These are phyloP conservation scores for Talaromyces trachyspermus DNA, from an alignment of 495 filamentous ascomycete genomes.

Conservation along the genomic window DNA sequence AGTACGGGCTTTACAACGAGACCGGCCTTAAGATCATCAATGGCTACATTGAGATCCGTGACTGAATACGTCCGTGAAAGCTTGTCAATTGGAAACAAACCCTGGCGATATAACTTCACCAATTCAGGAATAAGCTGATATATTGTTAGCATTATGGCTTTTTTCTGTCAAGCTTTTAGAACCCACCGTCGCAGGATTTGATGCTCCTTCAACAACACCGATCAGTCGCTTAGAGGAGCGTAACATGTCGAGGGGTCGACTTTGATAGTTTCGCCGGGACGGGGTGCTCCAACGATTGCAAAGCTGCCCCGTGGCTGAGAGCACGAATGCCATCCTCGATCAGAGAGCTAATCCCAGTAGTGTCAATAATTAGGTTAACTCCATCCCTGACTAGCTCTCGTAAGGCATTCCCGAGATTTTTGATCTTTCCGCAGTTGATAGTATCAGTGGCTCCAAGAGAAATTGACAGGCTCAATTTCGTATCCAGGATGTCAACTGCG, in stretches of 20 bases:
- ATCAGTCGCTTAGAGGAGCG: constrained; percentile 18
- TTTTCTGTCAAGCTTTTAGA: not conserved
- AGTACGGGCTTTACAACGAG: not conserved
- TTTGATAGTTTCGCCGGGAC: constrained; percentile 21
- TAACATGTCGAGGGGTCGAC: constrained; percentile 22
- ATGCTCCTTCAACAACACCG: constrained; percentile 24
- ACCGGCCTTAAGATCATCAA: not conserved
- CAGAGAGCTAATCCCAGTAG: constrained; percentile 28
- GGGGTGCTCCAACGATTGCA: constrained; percentile 35
- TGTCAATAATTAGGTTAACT: constrained; percentile 31
- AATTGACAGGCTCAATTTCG: constrained; percentile 31
- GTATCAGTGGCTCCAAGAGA: constrained; percentile 36
- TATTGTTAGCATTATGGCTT: not conserved
- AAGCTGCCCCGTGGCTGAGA: constrained; percentile 28
- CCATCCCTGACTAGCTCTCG: constrained; percentile 21
- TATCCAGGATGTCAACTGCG: constrained; percentile 36
- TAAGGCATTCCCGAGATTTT: constrained; percentile 20
- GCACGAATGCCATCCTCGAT: constrained; percentile 24
- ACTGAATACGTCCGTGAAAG: constrained; percentile 30
- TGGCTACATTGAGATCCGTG: not conserved
- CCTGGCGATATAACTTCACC: constrained; percentile 31
- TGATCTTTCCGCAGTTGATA: constrained; percentile 22
- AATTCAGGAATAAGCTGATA: constrained; percentile 16
- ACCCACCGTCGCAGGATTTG: constrained; percentile 19
- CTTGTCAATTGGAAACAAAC: constrained; percentile 33